phyloP scores from a whole-genome alignment of 164 flowering plant species.

The Macadamia integrifolia region DNA sequence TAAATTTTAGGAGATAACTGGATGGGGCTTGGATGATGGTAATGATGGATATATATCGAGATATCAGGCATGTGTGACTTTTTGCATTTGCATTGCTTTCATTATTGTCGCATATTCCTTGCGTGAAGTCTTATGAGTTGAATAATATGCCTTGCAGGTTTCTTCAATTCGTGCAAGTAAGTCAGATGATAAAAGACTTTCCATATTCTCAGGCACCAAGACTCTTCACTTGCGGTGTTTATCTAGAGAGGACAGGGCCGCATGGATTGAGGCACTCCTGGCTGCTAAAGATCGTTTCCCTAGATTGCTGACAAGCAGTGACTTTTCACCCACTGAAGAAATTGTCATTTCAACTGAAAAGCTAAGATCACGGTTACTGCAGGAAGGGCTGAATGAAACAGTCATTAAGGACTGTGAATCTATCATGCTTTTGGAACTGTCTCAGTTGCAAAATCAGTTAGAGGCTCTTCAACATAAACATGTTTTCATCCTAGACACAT shows the following conservation, averaged over 20 bases:
- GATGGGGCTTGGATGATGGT: no score
- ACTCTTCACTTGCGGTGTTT: conserved; percentile 88
- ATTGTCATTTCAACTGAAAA: conserved; percentile 81
- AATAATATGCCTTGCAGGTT: conserved; percentile 45
- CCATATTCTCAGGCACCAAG: conserved; percentile 90
- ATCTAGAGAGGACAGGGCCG: conserved; percentile 75
- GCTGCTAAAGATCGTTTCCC: conserved; percentile 90
- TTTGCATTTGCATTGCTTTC: neutral
- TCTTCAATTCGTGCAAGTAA: conserved; percentile 94
- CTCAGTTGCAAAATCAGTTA: conserved; percentile 66
- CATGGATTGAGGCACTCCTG: conserved; percentile 83
- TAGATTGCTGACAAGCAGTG: conserved; percentile 56
- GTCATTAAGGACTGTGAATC: conserved; percentile 81
- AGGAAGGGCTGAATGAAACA: conserved; percentile 70
- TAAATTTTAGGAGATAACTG: no score
- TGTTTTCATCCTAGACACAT: conserved; percentile 57
- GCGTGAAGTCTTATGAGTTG: conserved; percentile 10
- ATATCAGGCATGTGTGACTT: no score
- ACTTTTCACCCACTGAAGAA: conserved; percentile 63
- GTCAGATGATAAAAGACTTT: conserved; percentile 93
- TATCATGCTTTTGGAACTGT: conserved; percentile 69
- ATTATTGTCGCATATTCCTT: neutral
- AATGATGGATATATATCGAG: no score
- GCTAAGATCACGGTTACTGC: conserved; percentile 53
- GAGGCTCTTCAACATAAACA: conserved; percentile 74